phyloP scores from a whole-genome alignment of 495 filamentous ascomycete genomes.

The Talaromyces proteolyticus region DNA sequence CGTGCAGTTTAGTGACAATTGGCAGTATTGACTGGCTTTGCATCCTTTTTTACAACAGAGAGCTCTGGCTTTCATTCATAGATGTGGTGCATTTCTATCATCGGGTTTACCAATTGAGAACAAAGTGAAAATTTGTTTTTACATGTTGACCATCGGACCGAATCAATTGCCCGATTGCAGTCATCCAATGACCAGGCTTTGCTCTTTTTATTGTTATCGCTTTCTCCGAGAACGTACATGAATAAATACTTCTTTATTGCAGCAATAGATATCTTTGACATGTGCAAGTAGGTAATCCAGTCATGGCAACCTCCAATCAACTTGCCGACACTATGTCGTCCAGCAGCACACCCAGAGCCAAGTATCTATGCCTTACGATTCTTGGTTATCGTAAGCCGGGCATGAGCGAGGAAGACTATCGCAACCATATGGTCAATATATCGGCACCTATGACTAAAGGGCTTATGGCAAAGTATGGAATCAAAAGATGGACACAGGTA shows the following conservation, averaged over 20 bases:
- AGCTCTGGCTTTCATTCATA: too few species aligned
- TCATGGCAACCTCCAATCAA: background rate
- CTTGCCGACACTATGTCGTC: background rate
- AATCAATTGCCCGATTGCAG: background rate
- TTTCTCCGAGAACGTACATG: too few species aligned
- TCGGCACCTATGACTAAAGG: slow-evolving; percentile 34
- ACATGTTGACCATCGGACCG: background rate
- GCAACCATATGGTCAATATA: slow-evolving; percentile 38
- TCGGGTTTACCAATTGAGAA: too few species aligned
- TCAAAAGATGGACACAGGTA: slow-evolving; percentile 32
- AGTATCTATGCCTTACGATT: slow-evolving; percentile 36
- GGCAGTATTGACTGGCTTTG: too few species aligned
- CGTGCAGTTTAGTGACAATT: background rate
- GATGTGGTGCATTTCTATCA: too few species aligned
- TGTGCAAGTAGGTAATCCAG: background rate
- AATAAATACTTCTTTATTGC: too few species aligned
- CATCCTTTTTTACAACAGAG: too few species aligned
- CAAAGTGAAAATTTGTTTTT: background rate
- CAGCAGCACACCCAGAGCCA: background rate
- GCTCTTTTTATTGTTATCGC: too few species aligned
- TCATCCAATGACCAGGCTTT: too few species aligned
- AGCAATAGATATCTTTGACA: too few species aligned
- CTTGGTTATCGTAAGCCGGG: slow-evolving; percentile 41
- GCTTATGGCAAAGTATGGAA: slow-evolving; percentile 39
- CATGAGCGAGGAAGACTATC: slow-evolving; percentile 44